phyloP scores from a whole-genome alignment of 2,329 filamentous ascomycete genomes.

The Cryphonectria naterciae region DNA sequence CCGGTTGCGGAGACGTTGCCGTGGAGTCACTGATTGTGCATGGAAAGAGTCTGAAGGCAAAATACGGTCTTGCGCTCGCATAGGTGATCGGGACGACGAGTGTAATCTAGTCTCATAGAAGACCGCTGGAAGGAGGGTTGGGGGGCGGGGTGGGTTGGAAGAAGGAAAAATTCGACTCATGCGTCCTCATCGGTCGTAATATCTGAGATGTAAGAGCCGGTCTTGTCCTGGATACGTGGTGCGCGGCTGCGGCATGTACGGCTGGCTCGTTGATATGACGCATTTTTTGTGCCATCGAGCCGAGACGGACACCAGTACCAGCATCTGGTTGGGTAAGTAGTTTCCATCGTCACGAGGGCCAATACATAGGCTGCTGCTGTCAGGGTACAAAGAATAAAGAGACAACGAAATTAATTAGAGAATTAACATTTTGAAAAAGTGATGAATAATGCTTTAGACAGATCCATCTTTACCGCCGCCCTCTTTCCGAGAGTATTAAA shows the following conservation, averaged over 20 bases:
- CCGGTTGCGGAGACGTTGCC: slow-evolving; percentile 46
- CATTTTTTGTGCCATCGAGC: background rate
- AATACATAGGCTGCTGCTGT: background rate
- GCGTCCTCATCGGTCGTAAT: background rate
- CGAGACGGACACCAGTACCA: background rate
- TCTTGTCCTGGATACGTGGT: background rate
- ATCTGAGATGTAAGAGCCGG: background rate
- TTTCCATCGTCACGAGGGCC: background rate
- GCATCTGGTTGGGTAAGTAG: background rate
- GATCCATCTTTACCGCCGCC: background rate
- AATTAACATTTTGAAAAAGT: background rate
- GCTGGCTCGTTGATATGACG: background rate
- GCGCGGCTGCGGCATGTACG: background rate
- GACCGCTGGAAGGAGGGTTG: background rate
- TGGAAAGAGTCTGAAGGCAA: slow-evolving; percentile 55
- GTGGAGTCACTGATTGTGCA: slow-evolving; percentile 58
- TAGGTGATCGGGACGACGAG: slow-evolving; percentile 29
- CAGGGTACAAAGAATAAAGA: background rate
- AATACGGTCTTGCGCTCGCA: slow-evolving; percentile 53
- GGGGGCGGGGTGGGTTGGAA: background rate
- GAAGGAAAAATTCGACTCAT: background rate
- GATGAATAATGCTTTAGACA: background rate
- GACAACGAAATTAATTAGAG: background rate
- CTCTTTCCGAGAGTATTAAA: background rate
- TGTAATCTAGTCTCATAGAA: background rate